phyloP scores from a whole-genome alignment of 2,329 filamentous ascomycete genomes.

The Paecilomyces variotii region DNA sequence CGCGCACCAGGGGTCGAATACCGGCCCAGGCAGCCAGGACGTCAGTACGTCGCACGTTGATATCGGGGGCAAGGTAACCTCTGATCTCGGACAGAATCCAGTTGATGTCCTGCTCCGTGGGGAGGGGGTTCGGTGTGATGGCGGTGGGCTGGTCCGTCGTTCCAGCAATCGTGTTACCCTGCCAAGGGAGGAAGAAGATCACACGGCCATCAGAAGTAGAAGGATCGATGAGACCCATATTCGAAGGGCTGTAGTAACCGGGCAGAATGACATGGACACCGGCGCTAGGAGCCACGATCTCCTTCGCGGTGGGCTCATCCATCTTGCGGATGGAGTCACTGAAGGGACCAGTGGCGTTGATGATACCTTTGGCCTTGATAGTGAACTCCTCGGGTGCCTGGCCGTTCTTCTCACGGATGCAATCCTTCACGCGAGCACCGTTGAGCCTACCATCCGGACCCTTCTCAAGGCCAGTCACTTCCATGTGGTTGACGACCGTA shows the following conservation, averaged over 20 bases:
- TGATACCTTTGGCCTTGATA: conserved; percentile 70
- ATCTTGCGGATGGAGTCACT: conserved; percentile 78
- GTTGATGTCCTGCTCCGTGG: conserved; percentile 74
- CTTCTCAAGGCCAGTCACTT: conserved; percentile 70
- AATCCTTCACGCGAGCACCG: conserved; percentile 65
- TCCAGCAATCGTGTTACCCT: conserved; percentile 84
- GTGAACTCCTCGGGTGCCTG: conserved; percentile 55
- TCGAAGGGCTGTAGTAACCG: conserved; percentile 74
- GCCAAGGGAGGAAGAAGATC: conserved; percentile 90
- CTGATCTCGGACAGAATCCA: conserved; percentile 83
- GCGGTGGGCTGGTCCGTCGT: conserved; percentile 73
- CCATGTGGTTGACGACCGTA: conserved; percentile 74
- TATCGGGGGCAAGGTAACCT: conserved; percentile 73
- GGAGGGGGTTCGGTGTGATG: conserved; percentile 65
- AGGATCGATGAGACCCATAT: conserved; percentile 84
- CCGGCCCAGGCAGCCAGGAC: conserved; percentile 88
- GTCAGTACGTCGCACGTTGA: conserved; percentile 75
- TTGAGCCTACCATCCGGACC: conserved; percentile 64
- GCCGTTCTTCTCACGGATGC: conserved; percentile 59
- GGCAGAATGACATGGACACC: conserved; percentile 82
- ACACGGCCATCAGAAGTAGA: conserved; percentile 80
- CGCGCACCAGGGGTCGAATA: conserved; percentile 76
- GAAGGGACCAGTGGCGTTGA: conserved; percentile 86
- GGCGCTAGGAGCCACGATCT: conserved; percentile 78
- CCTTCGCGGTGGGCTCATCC: conserved; percentile 62